phyloP scores from a whole-genome alignment of 2,329 filamentous ascomycete genomes.

The Trichoderma cornu-damae region DNA sequence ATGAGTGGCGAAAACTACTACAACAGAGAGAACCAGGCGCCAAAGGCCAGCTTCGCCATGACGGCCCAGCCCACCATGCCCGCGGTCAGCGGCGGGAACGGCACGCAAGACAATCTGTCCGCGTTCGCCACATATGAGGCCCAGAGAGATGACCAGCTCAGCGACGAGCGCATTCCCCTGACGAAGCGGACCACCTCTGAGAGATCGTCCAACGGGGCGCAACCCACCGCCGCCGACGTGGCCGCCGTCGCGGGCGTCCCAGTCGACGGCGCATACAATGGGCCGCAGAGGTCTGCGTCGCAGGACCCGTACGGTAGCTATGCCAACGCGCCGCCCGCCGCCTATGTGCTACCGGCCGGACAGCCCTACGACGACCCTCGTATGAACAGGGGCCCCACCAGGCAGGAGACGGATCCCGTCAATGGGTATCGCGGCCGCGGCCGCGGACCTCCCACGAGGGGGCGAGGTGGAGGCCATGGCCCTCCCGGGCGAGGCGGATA shows the following conservation, averaged over 20 bases:
- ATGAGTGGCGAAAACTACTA: slow-evolving; percentile 97
- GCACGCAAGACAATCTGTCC: slow-evolving; percentile 44
- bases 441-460: slow-evolving; percentile 35
- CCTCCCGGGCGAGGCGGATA: slow-evolving; percentile 36
- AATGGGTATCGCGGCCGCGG: slow-evolving; percentile 44
- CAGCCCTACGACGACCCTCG: slow-evolving; percentile 43
- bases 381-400: slow-evolving; percentile 47
- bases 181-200: slow-evolving; percentile 61
- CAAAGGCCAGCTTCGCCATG: slow-evolving; percentile 40
- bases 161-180: slow-evolving; percentile 66
- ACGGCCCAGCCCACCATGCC: slow-evolving; percentile 55
- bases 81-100: slow-evolving; percentile 50
- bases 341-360: slow-evolving; percentile 43
- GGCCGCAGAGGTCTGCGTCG: slow-evolving; percentile 38
- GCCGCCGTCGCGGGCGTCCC: slow-evolving; percentile 23
- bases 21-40: slow-evolving; percentile 57
- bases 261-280: slow-evolving; percentile 28
- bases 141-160: slow-evolving; percentile 55
- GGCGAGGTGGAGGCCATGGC: slow-evolving; percentile 42
- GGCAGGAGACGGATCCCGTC: slow-evolving; percentile 40
- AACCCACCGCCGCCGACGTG: slow-evolving; percentile 39
- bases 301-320: slow-evolving; percentile 63
- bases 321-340: slow-evolving; percentile 39
- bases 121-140: slow-evolving; percentile 63
- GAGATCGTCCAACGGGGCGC: slow-evolving; percentile 45